A percentile compares a stretch with the other conserved stretches of the same genome.
These are phyloP conservation scores for Limtongia smithiae DNA, from an alignment of 805 yeast genomes.

Conservation along the genomic window DNA sequence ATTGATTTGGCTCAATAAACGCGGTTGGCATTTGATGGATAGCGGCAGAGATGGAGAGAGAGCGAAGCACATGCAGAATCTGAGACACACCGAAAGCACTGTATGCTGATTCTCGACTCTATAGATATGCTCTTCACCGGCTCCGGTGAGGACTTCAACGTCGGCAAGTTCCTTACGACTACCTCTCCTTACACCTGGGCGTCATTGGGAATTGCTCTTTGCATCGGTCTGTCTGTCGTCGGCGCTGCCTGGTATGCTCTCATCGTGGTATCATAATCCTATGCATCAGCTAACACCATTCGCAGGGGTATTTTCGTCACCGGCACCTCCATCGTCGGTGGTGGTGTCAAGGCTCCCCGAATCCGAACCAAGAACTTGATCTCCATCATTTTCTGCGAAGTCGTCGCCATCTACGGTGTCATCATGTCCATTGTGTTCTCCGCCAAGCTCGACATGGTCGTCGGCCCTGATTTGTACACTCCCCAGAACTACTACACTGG, in stretches of 20 bases:
- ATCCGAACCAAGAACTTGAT: slow-evolving; percentile 96
- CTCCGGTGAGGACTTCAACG: slow-evolving; percentile 85
- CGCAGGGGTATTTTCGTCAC: slow-evolving; percentile 82
- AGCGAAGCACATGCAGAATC: too few relatives aligned
- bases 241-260: slow-evolving; percentile 86
- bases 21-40: background rate
- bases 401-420: slow-evolving; percentile 96
- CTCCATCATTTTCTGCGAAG: slow-evolving; percentile 94
- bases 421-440: slow-evolving; percentile 92
- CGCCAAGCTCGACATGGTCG: slow-evolving; percentile 70
- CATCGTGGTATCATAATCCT: background rate
- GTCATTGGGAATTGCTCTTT: slow-evolving; percentile 75
- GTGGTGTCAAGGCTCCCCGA: slow-evolving; percentile 96
- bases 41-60: too few relatives aligned
- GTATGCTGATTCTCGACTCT: background rate
- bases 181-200: slow-evolving; percentile 99
- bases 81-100: too few relatives aligned
- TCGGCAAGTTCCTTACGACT: slow-evolving; percentile 78
- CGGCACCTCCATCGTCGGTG: slow-evolving; percentile 91
- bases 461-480: slow-evolving; percentile 60
- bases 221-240: slow-evolving; percentile 90
- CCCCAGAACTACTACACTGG: slow-evolving; percentile 90
- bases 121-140: slow-evolving; percentile 76
- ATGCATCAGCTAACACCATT: background rate
- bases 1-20: too few relatives aligned